A percentile compares a stretch with the other conserved stretches of the same genome.
Conservation (phyloP, 306 rosid genomes). For the Fagus crenata region DNA sequence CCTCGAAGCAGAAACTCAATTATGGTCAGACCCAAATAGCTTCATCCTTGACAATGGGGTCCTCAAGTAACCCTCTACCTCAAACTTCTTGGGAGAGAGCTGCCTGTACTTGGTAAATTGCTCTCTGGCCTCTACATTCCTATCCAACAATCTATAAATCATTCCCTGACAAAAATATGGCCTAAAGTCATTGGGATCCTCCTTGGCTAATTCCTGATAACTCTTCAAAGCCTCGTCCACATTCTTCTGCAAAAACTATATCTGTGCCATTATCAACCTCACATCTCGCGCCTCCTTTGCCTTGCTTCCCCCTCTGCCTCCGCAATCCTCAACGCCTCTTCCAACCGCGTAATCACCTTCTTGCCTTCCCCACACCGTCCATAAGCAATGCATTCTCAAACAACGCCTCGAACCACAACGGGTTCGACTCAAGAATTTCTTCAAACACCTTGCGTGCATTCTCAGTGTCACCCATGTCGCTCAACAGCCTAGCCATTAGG, state of each 20-base stretch:
- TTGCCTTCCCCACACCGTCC: slow-evolving; percentile 79
- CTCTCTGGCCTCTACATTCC: slow-evolving; percentile 72
- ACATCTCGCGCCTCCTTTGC: slow-evolving; percentile 74
- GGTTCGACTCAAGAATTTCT: slow-evolving; percentile 52
- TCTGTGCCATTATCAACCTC: slow-evolving; percentile 80
- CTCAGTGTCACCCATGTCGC: slow-evolving; percentile 52
- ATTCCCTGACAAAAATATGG: slow-evolving; percentile 84
- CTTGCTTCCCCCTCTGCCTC: slow-evolving; percentile 48
- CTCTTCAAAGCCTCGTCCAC: slow-evolving; percentile 66
- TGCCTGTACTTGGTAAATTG: slow-evolving; percentile 70
- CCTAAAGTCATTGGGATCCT: slow-evolving; percentile 75
- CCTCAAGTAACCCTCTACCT: slow-evolving; percentile 82
- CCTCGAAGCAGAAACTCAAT: slow-evolving; percentile 33
- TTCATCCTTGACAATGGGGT: slow-evolving; percentile 76
- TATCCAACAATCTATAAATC: slow-evolving; percentile 85
- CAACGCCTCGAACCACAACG: slow-evolving; percentile 71
- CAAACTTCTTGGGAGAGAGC: slow-evolving; percentile 79
- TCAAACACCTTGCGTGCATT: slow-evolving; percentile 60
- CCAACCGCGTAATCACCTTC: slow-evolving; percentile 52
- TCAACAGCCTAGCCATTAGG: slow-evolving; percentile 55
- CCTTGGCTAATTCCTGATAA: slow-evolving; percentile 54
- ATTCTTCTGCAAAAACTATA: slow-evolving; percentile 77
- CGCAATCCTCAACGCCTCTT: slow-evolving; percentile 65
- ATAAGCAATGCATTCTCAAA: slow-evolving; percentile 80
- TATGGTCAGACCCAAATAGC: slow-evolving; percentile 68